These are phyloP conservation scores for Fusarium brevicatenulatum DNA, from an alignment of 2,329 filamentous ascomycete species.

Conservation along the genomic window DNA sequence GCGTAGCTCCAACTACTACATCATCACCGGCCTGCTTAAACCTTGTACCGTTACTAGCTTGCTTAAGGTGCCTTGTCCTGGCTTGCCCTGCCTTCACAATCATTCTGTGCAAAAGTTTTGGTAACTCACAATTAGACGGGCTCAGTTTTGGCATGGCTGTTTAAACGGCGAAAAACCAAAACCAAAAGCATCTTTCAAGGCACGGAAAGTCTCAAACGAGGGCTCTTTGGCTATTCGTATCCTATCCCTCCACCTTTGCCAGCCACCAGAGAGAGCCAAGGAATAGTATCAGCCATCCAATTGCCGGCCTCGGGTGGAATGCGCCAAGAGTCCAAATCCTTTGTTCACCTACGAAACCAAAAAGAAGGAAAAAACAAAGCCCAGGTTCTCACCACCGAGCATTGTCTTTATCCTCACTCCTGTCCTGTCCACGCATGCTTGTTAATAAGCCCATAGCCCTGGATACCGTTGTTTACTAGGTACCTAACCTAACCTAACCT, in stretches of 20 bases:
- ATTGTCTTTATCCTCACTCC: not conserved
- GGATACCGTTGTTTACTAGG: not conserved
- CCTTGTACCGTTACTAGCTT: conserved; percentile 29
- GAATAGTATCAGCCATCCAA: conserved; percentile 30
- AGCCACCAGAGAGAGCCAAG: conserved; percentile 29
- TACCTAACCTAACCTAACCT: not conserved
- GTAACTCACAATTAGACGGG: not conserved
- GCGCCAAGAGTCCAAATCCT: conserved; percentile 36
- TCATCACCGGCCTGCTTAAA: conserved; percentile 34
- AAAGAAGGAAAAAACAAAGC: not conserved
- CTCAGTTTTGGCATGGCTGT: not conserved
- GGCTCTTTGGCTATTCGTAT: conserved; percentile 3
- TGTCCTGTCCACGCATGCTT: not conserved
- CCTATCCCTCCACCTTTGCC: conserved; percentile 25
- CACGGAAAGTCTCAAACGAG: not conserved
- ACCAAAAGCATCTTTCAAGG: not conserved
- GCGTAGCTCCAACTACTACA: conserved; percentile 35
- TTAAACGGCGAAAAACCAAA: not conserved
- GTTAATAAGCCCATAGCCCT: not conserved
- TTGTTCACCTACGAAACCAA: conserved; percentile 34
- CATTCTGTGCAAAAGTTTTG: not conserved
- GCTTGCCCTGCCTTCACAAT: not conserved
- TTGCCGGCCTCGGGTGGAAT: conserved; percentile 35
- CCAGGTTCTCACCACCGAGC: conserved; percentile 7
- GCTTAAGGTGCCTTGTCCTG: not conserved